These are phyloP conservation scores for Eucalyptus curtisii DNA, from an alignment of 345 rosid genomes.

Conservation along the genomic window DNA sequence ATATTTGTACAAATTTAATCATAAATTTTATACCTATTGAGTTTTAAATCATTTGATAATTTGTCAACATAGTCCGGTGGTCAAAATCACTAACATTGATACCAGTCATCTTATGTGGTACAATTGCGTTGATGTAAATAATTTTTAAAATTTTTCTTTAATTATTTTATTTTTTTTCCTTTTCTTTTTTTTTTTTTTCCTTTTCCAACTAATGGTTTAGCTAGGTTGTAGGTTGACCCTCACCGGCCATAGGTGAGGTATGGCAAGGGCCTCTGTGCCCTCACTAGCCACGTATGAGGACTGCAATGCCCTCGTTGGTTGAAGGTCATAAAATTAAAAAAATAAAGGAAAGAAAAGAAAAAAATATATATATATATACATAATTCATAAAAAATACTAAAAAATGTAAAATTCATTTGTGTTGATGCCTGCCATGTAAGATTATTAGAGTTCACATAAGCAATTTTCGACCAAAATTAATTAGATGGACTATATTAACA, in stretches of 20 bases:
- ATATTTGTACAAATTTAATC: too few species aligned
- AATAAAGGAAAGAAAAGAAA: too few species aligned
- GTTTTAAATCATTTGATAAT: too few species aligned
- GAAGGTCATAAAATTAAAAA: background rate
- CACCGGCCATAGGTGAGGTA: accelerated
- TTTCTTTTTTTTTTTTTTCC: too few species aligned
- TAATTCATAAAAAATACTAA: too few species aligned
- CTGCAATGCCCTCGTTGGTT: accelerated
- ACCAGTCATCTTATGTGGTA: accelerated
- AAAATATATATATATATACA: too few species aligned
- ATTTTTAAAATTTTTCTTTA: too few species aligned
- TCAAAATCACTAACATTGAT: background rate
- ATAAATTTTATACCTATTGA: too few species aligned
- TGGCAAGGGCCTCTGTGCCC: background rate
- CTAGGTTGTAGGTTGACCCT: background rate
- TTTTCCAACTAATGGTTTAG: background rate
- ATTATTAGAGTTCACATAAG: too few species aligned
- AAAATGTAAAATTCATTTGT: background rate
- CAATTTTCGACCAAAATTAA: too few species aligned
- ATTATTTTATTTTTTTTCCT: too few species aligned
- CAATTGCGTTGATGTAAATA: accelerated
- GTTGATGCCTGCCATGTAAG: background rate
- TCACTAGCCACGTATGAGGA: too few species aligned
- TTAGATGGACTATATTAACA: background rate
- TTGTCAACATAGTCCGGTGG: accelerated